Evolutionary conservation across 2,329 filamentous ascomycete genomes (phyloP), one percentile per base, ranked within the genome.

Genomic region (Geosmithia putterillii): DNA sequence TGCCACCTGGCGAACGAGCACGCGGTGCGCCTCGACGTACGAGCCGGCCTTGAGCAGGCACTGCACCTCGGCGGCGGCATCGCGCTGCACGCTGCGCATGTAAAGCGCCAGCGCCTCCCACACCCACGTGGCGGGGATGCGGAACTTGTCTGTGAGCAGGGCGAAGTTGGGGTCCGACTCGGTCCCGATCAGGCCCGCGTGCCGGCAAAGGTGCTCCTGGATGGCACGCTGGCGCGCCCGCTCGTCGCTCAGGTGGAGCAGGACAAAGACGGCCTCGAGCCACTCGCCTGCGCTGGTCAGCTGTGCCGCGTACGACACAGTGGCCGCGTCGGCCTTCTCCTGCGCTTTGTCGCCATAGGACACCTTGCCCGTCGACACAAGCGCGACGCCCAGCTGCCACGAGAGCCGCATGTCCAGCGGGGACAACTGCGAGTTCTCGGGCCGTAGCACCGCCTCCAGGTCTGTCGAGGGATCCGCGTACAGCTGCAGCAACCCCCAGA

Each of bases 41-140:
- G 85, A 79, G 35, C 76, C 74, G 2, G 88, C 90, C 41, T 79
- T 78, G 46, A 96, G 73, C 12, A 98, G 78, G 54, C 81, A 92
- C 44, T 82, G 73, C 9, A 90, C 84, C 60, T 95, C 86, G 5
- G 70, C 69, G 39, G 71, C 73, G 10, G 83, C 71, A 57, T 89
- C 79, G 49, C 79, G 77, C 54, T 74, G 77, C 40, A 80, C 77
- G 45, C 81, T 80, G 47, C 85, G 83, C 62, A 87, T 88, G 60
- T 83, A 83, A 14, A 90, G 70, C 12, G 89, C 89, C 56, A 89
- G 86, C 17, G 92, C 86, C 46, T 86, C 78, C 79, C 86, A 94
- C 42, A 96, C 72, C 88, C 90, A 94, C 3, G 73, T 61, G 1
- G 71, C 62, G 1, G 90, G 87, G 37, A 96, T 76, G 48, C 77